Base-by-base conservation (phyloP, 2,329 filamentous ascomycete species). In the Pseudogymnoascus sp. region DNA sequence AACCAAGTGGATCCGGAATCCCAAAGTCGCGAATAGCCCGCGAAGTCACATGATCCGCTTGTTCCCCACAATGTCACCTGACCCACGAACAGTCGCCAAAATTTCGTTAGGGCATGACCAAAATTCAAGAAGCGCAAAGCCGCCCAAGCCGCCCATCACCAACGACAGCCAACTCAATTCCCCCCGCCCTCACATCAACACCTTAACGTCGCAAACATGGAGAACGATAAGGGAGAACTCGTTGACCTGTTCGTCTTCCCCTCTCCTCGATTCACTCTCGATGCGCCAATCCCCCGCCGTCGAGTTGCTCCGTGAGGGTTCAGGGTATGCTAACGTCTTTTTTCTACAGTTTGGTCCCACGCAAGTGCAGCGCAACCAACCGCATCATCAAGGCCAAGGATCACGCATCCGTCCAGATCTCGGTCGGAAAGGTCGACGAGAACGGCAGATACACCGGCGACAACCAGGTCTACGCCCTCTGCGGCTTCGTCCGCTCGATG, bases 331-430 rank as follows among this genome's bases (percentile, higher is more conserved):
- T 65, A 62, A 65, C 48, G 33, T 58, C 61, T 38, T 58, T 61
- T 63, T 66, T 15, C 63, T 69, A 68, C 77, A 95, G 91, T 79
- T 96, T 96, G 88, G 90, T 96, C 85, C 92, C 92, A 79, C 91
- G 93, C 85, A 97, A 97, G 85, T 97, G 93, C 90, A 91, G 86
- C 80, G 92, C 92, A 74, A 96, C 93, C 80, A 95, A 96, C 91
- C 91, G 94, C 83, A 97, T 97, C 86, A 97, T 99, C 88, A 97
- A 97, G 85, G 92, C 94, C 84, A 97, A 97, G 85, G 94, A 99
- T 83, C 94, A 99, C 86, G 93, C 91, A 74, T 96, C 91, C 68
- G 94, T 97, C 74, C 94, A 99, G 82, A 91, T 99, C 80, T 91
- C 89, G 74, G 84, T 99, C 77, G 93, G 89, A 80, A 97, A 97